Conservation (phyloP, 495 filamentous ascomycete genomes). For the Penicillium malachiteum region DNA sequence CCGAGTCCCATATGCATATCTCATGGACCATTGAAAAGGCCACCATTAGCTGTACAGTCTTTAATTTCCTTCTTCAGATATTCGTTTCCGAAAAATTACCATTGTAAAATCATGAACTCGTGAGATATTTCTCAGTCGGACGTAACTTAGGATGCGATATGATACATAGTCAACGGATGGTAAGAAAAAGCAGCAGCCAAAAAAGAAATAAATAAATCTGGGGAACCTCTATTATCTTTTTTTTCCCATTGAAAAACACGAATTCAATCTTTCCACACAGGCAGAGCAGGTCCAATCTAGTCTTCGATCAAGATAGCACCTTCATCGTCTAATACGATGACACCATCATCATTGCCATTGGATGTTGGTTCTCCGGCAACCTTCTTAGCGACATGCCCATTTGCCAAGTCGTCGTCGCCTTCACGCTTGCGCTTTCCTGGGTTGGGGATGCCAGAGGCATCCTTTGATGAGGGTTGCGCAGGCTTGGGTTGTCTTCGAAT, state of each 20-base stretch:
- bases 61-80: background rate
- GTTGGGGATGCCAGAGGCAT: conserved; percentile 13
- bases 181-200: background rate
- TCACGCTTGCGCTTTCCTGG: conserved; percentile 47
- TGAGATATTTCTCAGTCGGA: background rate
- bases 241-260: background rate
- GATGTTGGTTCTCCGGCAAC: conserved; percentile 29
- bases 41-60: background rate
- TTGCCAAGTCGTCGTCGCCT: conserved; percentile 40
- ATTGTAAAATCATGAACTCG: background rate
- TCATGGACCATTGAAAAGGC: too few species aligned
- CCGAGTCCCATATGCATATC: too few species aligned
- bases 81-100: background rate
- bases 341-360: conserved; percentile 34
- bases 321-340: conserved; percentile 56
- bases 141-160: conserved; percentile 18
- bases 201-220: conserved; percentile 3
- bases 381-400: conserved; percentile 47
- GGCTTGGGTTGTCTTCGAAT: conserved; percentile 53
- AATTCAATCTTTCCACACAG: background rate
- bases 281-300: conserved; percentile 1
- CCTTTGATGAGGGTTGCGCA: conserved; percentile 16
- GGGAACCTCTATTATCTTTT: background rate
- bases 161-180: conserved; percentile 14
- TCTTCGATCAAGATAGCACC: conserved; percentile 79